phyloP scores from a whole-genome alignment of 164 flowering plant species.

The Sextonia rubra region DNA sequence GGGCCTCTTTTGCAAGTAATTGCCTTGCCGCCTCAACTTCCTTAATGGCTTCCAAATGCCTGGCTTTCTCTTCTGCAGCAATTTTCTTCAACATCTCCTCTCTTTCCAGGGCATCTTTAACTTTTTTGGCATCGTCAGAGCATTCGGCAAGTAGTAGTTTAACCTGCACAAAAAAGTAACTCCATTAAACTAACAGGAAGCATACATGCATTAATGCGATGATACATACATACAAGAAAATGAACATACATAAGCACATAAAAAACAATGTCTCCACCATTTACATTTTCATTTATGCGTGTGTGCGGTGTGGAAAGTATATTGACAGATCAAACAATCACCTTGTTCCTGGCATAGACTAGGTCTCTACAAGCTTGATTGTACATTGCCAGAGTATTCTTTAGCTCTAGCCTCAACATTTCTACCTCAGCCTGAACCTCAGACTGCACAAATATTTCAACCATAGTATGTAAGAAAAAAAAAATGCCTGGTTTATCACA shows the following conservation, averaged over 20 bases:
- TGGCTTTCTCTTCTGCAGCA: constrained; percentile 57
- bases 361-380: constrained; percentile 64
- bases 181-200: not conserved
- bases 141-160: constrained; percentile 54
- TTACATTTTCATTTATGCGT: no score
- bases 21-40: constrained; percentile 58
- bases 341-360: constrained; percentile 56
- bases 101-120: constrained; percentile 46
- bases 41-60: constrained; percentile 50
- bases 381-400: constrained; percentile 50
- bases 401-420: constrained; percentile 47
- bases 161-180: constrained; percentile 38
- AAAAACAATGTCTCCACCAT: not conserved
- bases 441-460: constrained; percentile 28
- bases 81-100: constrained; percentile 52
- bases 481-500: not conserved
- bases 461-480: not conserved
- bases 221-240: not conserved
- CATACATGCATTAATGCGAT: not conserved
- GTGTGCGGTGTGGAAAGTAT: not conserved
- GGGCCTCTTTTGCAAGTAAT: constrained; percentile 54
- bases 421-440: constrained; percentile 49
- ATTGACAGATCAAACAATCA: constrained; percentile 11
- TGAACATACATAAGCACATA: not conserved
- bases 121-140: constrained; percentile 55